These are phyloP conservation scores for Hypericum perforatum DNA, from an alignment of 345 rosid species.

Conservation along the genomic window DNA sequence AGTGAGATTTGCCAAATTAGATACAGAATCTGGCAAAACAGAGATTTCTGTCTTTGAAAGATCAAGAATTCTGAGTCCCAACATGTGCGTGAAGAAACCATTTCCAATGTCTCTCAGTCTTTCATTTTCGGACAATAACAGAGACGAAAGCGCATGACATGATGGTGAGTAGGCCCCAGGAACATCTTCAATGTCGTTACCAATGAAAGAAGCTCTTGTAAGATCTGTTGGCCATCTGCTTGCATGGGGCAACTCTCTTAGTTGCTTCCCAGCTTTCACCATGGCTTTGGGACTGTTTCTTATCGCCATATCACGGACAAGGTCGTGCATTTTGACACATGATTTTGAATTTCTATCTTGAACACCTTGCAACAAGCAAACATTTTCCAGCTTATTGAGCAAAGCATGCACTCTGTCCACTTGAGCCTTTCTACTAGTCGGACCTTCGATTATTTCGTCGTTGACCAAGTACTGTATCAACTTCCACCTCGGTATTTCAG, in stretches of 20 bases:
- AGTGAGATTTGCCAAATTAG: constrained; percentile 5
- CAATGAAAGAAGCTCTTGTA: constrained; percentile 7
- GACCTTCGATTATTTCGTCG: constrained; percentile 9
- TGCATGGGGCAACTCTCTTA: neutral
- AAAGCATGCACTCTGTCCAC: constrained; percentile 5
- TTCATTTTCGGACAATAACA: constrained; percentile 9
- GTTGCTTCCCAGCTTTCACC: constrained; percentile 1
- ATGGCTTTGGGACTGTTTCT: constrained; percentile 2
- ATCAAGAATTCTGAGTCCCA: constrained; percentile 6
- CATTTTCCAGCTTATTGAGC: constrained; percentile 15
- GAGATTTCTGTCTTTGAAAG: neutral
- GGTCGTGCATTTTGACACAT: constrained; percentile 13
- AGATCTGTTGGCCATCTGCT: constrained; percentile 5
- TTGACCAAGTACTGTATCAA: constrained; percentile 10
- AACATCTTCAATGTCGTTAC: constrained; percentile 3
- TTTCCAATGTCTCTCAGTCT: neutral
- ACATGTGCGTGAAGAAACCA: constrained; percentile 11
- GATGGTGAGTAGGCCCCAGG: neutral
- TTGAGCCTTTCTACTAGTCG: constrained; percentile 3
- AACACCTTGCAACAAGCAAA: constrained; percentile 9
- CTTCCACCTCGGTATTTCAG: constrained; percentile 5
- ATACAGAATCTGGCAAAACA: constrained; percentile 2
- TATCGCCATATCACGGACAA: constrained; percentile 11
- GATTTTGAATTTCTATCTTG: neutral
- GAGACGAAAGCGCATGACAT: neutral